These are phyloP conservation scores for Leucosporidium yakuticum DNA, from an alignment of 768 basidiomycete species.

Conservation along the genomic window DNA sequence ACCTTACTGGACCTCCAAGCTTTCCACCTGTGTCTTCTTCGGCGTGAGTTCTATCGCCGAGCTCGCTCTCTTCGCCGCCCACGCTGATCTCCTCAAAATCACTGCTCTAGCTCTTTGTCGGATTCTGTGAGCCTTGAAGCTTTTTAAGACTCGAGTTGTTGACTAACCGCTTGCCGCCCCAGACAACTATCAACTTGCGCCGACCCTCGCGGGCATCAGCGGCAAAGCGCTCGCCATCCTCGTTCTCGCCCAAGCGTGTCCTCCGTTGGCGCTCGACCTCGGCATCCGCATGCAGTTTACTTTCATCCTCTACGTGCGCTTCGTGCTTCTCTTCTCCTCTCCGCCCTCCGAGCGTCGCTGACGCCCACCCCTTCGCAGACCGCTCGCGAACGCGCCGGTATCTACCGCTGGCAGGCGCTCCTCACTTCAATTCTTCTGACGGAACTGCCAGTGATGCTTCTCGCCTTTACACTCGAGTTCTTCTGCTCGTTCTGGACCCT, in stretches of 20 bases:
- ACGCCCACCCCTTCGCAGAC: background rate
- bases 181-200: background rate
- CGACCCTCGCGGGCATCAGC: slow-evolving; percentile 3
- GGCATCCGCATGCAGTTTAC: slow-evolving; percentile 2
- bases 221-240: slow-evolving; percentile 2
- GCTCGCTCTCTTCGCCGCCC: too few species aligned
- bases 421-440: slow-evolving; percentile 6
- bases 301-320: slow-evolving; percentile 10
- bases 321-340: background rate
- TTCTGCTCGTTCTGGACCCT: slow-evolving; percentile 66
- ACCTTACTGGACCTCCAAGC: slow-evolving; percentile 39
- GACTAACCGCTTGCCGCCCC: background rate
- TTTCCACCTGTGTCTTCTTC: slow-evolving; percentile 16
- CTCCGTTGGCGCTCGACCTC: slow-evolving; percentile 18
- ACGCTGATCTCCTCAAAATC: too few species aligned
- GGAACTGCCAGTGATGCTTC: slow-evolving; percentile 10
- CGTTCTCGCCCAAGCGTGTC: background rate
- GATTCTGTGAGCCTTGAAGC: slow-evolving; percentile 3
- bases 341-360: background rate
- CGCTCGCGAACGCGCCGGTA: slow-evolving; percentile 21
- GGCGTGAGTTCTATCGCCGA: background rate
- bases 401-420: slow-evolving; percentile 16
- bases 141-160: background rate
- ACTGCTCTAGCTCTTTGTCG: slow-evolving; percentile 16
- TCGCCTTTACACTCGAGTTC: slow-evolving; percentile 52